Evolutionary conservation across 257 asterid species (phyloP).

Genomic region (Coffea eugenioides): DNA sequence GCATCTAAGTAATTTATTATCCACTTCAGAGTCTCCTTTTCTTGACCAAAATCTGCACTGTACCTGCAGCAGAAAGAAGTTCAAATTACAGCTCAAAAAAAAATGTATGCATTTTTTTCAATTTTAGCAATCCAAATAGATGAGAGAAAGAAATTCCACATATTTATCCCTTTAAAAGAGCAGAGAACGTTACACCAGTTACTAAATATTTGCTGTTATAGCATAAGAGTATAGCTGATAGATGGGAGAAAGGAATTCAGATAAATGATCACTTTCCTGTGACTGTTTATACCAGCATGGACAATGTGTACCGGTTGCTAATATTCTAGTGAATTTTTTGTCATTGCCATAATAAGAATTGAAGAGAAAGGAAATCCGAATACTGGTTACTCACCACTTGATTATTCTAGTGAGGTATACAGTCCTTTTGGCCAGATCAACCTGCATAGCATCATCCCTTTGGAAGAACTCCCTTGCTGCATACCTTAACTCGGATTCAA

Average conservation of each 20-base stretch:
- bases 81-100: neutral
- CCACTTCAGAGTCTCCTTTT: constrained; percentile 67
- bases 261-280: neutral
- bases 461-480: constrained; percentile 77
- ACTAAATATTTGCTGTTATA: too few relatives aligned
- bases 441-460: constrained; percentile 69
- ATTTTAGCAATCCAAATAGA: neutral
- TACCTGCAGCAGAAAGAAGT: constrained; percentile 53
- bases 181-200: neutral
- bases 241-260: neutral
- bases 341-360: neutral
- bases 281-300: neutral
- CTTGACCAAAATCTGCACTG: constrained; percentile 80
- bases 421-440: constrained; percentile 84
- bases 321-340: neutral
- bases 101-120: neutral
- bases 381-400: constrained; percentile 55
- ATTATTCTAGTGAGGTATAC: constrained; percentile 60
- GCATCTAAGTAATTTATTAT: constrained; percentile 68
- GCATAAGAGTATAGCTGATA: neutral
- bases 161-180: neutral
- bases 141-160: neutral
- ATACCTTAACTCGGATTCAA: constrained; percentile 64
- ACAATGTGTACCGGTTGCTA: neutral
- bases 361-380: neutral